Percentiles rank a stretch among this genome's conserved stretches.
Evolutionary conservation across 768 basidiomycete genomes (phyloP).

Genomic region (Boletellus sp.): DNA sequence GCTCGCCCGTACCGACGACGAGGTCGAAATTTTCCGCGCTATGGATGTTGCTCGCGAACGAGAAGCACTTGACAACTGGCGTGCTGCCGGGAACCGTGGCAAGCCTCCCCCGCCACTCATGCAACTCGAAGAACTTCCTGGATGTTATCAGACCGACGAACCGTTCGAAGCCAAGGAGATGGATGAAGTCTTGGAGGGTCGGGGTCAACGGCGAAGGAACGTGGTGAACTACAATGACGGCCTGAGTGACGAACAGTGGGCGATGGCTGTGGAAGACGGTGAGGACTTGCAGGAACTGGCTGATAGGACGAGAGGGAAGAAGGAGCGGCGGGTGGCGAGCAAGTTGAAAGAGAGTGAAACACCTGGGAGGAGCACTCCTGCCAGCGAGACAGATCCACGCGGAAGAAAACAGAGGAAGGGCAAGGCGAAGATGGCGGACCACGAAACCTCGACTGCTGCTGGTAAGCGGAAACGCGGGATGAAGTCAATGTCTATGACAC

Average conservation of each 20-base stretch:
- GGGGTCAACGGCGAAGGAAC: slow-evolving; percentile 80
- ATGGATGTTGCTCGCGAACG: slow-evolving; percentile 82
- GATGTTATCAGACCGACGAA: slow-evolving; percentile 84
- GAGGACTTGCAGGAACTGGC: slow-evolving; percentile 74
- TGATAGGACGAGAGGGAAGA: slow-evolving; percentile 61
- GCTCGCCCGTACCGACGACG: slow-evolving; percentile 81
- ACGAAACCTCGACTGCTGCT: slow-evolving; percentile 37
- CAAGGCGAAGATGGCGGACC: slow-evolving; percentile 60
- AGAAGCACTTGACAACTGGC: slow-evolving; percentile 63
- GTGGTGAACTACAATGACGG: slow-evolving; percentile 93
- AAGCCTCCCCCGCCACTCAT: slow-evolving; percentile 77
- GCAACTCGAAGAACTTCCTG: slow-evolving; percentile 84
- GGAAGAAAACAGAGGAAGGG: slow-evolving; percentile 52
- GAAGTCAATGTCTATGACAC: slow-evolving; percentile 75
- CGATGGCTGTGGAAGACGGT: slow-evolving; percentile 79
- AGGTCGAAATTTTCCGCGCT: slow-evolving; percentile 68
- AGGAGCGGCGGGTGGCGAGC: slow-evolving; percentile 57
- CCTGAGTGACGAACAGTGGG: slow-evolving; percentile 91
- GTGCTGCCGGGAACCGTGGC: slow-evolving; percentile 67
- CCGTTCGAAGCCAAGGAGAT: slow-evolving; percentile 69
- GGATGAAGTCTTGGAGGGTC: slow-evolving; percentile 57
- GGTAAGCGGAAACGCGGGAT: slow-evolving; percentile 74
- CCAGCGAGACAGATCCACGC: slow-evolving; percentile 56
- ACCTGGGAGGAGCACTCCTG: slow-evolving; percentile 62
- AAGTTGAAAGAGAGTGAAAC: slow-evolving; percentile 58